Conservation (phyloP, 2,329 filamentous ascomycete species). For the Colletotrichum nymphaeae region DNA sequence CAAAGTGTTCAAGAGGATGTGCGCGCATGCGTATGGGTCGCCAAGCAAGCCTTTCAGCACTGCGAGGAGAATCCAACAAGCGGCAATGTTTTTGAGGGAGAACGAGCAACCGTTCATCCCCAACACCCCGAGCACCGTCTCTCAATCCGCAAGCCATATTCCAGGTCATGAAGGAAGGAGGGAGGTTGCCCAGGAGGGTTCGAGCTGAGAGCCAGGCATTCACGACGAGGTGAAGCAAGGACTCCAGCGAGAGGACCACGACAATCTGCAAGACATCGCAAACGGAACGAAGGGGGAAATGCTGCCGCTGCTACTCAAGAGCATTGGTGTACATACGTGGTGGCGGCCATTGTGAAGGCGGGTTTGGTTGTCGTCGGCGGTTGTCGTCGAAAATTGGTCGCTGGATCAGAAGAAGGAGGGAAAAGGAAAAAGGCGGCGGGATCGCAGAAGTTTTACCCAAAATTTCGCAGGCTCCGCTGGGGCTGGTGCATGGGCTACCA, state of each 20-base stretch:
- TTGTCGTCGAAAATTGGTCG: conserved; percentile 37
- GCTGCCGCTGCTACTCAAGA: conserved; percentile 18
- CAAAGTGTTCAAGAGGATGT: conserved; percentile 59
- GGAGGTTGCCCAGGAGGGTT: conserved; percentile 76
- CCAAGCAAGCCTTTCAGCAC: conserved; percentile 43
- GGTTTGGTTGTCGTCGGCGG: conserved; percentile 52
- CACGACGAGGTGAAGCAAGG: conserved; percentile 49
- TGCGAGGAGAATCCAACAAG: conserved; percentile 45
- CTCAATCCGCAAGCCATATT: conserved; percentile 63
- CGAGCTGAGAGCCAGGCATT: conserved; percentile 76
- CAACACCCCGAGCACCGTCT: conserved; percentile 79
- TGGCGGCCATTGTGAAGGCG: conserved; percentile 52
- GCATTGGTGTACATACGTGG: conserved; percentile 62
- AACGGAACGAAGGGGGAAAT: conserved; percentile 58
- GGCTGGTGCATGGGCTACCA: conserved; percentile 6
- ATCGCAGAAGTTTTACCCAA: conserved; percentile 23
- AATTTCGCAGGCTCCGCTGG: conserved; percentile 9
- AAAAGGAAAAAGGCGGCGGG: not conserved
- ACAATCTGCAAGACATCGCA: conserved; percentile 76
- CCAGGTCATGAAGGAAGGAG: conserved; percentile 59
- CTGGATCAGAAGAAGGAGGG: conserved; percentile 6
- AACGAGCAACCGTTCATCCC: conserved; percentile 77
- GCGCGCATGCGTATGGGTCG: conserved; percentile 54
- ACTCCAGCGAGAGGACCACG: conserved; percentile 84
- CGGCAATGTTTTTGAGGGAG: conserved; percentile 83